Base-by-base conservation (phyloP, 1,284 basidiomycete species). In the Marasmius fiardii region DNA sequence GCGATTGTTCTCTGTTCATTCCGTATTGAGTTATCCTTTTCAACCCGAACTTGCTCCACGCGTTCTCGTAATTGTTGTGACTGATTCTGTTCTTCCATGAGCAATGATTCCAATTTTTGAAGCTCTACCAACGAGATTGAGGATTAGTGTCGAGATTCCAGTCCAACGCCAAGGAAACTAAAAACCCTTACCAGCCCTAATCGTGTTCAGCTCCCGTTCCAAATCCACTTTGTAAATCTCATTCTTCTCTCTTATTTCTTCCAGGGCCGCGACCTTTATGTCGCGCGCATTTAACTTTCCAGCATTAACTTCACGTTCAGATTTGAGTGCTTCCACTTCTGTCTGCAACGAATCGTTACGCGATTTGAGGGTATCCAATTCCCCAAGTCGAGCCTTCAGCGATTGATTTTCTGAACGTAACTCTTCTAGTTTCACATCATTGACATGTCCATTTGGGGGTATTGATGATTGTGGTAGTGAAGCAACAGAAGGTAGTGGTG, bases 1-100 rank as follows among this genome's bases (percentile, higher is more conserved):
- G 83, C 75, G 52, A 91, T 87, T 0, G 84, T 85, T 60, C 82
- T 80, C 58, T 81, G 80, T 60, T 85, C 83, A 61, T 78, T 86
- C 62, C 80, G 73, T 31, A 78, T 67, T 33, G 69, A 62, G 4
- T 59, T 60, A 52, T 70, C 69, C 43, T 67, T 71, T 54, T 74
- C 74, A 3, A 58, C 56, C 51, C 67, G 64, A n/a, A 71, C 50
- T 43, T 64, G 61, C 24, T 67, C 59, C 41, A 71, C 58, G 37
- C 74, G 67, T 45, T 69, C 68, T 31, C 73, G 66, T 6, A 75
- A 65, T 34, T 71, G 65, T 45, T 61, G 58, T 26, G 60, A 62
- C 44, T 54, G 60, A 6, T 49, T 49, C 37, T 60, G 64, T 53
- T 69, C 67, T 55, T 66, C 60, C 31, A 65, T 57, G 11, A 77